Evolutionary conservation across 2,329 filamentous ascomycete species (phyloP).

Genomic region (Akanthomyces dipterigenus): DNA sequence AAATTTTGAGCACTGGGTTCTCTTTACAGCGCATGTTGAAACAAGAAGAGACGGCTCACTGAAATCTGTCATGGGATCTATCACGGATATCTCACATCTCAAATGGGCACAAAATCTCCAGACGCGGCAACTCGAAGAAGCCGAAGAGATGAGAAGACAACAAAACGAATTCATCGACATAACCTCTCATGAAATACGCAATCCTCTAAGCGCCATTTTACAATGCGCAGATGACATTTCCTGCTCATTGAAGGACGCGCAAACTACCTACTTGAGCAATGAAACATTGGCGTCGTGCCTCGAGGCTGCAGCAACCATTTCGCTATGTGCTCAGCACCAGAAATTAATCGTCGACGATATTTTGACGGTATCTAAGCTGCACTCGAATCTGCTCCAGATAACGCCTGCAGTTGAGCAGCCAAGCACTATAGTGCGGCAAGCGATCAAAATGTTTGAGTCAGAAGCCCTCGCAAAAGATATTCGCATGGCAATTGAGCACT

Average conservation of each 20-base stretch:
- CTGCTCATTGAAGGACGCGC: constrained; percentile 31
- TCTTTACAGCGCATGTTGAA: constrained; percentile 31
- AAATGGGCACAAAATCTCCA: constrained; percentile 36
- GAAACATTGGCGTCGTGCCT: constrained; percentile 53
- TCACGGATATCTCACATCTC: constrained; percentile 37
- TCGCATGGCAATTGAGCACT: constrained; percentile 51
- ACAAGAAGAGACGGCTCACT: constrained; percentile 26
- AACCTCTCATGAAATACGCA: constrained; percentile 65
- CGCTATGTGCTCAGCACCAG: constrained; percentile 71
- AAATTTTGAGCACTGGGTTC: constrained; percentile 29
- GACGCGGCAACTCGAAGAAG: constrained; percentile 28
- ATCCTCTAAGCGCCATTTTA: constrained; percentile 65
- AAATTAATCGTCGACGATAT: constrained; percentile 74
- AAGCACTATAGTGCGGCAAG: constrained; percentile 56
- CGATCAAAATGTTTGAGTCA: constrained; percentile 72
- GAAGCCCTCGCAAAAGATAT: constrained; percentile 66
- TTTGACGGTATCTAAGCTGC: constrained; percentile 66
- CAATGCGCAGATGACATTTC: constrained; percentile 68
- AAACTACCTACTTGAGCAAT: constrained; percentile 2
- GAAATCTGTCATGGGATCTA: constrained; percentile 32
- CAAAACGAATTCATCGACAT: constrained; percentile 70
- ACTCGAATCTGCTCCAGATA: constrained; percentile 66
- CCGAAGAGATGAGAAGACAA: constrained; percentile 35
- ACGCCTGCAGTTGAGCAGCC: constrained; percentile 65
- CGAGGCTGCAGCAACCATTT: constrained; percentile 71